Base-by-base conservation (phyloP, 2,329 filamentous ascomycete genomes). In the Penicillium brevicompactum region DNA sequence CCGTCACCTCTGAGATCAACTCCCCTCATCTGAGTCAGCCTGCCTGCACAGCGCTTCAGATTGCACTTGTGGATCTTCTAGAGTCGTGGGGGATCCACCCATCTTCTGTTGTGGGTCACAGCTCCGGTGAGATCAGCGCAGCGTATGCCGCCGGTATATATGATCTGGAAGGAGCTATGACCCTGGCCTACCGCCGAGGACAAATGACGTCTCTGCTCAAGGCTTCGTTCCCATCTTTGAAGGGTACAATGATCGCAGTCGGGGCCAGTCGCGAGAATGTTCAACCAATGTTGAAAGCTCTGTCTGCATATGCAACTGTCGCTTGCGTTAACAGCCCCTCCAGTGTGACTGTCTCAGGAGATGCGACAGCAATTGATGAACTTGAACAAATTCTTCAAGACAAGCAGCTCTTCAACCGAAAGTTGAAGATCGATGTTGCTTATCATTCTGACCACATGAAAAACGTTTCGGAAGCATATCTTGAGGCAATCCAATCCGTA, bases 221-320 rank as follows among this genome's bases (percentile, higher is more conserved):
- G 34, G 49, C 45, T 1, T 46, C 53, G 16, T 64, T 61, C 32
- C 67, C 68, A 1, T 51, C 58, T 13, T 49, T 63, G 2, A 58
- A 67, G 27, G 66, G 69, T 10, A 59, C 56, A 4, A 73, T 73
- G 70, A 57, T 69, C 45, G 69, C 70, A 16, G 59, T 66, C 47
- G 69, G 68, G 11, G 37, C 66, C 21, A 48, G 57, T n/a, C 51
- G 59, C 1, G 61, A 63, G 7, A 31, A 52, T 42, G 47, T 57
- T 16, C 58, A 54, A 46, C 57, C 50, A 10, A 61, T 62, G 51
- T 49, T 57, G 6, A 60, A 62, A 24, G 53, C 50, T 30, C 46
- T 62, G 2, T 47, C 46, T n/a, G 50, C 47, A 6, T 65, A 64
- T 11, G 56, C 56, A 3, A 65, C 61, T 4, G 42, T 65, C 11